phyloP scores from a whole-genome alignment of 305 asterid species.

The Ilex paraguariensis region DNA sequence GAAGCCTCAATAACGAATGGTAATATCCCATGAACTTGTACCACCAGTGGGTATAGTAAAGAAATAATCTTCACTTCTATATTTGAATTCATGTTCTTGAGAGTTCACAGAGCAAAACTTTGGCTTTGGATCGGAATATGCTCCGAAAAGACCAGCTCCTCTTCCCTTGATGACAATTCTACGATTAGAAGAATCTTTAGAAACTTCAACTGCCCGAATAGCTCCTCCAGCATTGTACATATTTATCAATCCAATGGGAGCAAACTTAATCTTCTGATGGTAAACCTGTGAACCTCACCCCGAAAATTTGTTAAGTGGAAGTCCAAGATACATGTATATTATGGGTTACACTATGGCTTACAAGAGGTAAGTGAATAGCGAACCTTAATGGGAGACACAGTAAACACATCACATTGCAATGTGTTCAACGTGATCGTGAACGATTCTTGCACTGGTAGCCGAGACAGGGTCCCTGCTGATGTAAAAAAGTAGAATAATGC shows the following conservation, averaged over 20 bases:
- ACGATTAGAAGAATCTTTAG: slow-evolving; percentile 10
- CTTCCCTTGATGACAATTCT: slow-evolving; percentile 29
- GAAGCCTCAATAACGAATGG: slow-evolving; percentile 27
- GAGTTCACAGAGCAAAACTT: slow-evolving; percentile 32
- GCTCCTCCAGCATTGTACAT: slow-evolving; percentile 67
- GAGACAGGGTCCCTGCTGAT: slow-evolving; percentile 26
- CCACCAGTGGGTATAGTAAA: slow-evolving; percentile 37
- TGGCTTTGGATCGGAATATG: slow-evolving; percentile 31
- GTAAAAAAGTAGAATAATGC: slow-evolving; percentile 1
- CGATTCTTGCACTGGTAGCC: slow-evolving; percentile 27
- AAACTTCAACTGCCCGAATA: slow-evolving; percentile 24
- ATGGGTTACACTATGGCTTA: not conserved
- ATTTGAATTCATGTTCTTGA: slow-evolving; percentile 20
- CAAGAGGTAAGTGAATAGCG: not conserved
- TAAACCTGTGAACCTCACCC: slow-evolving; percentile 23
- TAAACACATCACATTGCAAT: slow-evolving; percentile 42
- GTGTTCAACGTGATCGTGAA: slow-evolving; percentile 29
- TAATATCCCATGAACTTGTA: slow-evolving; percentile 38
- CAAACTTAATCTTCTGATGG: slow-evolving; percentile 29
- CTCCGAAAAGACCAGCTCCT: slow-evolving; percentile 42
- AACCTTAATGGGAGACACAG: slow-evolving; percentile 47
- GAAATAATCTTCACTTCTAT: slow-evolving; percentile 23
- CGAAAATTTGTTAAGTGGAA: too few relatives aligned
- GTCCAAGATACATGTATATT: not conserved
- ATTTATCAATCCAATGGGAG: slow-evolving; percentile 42